Base-by-base conservation (phyloP, 1,139 yeast species). In the Sugiyamaella neomexicana region DNA sequence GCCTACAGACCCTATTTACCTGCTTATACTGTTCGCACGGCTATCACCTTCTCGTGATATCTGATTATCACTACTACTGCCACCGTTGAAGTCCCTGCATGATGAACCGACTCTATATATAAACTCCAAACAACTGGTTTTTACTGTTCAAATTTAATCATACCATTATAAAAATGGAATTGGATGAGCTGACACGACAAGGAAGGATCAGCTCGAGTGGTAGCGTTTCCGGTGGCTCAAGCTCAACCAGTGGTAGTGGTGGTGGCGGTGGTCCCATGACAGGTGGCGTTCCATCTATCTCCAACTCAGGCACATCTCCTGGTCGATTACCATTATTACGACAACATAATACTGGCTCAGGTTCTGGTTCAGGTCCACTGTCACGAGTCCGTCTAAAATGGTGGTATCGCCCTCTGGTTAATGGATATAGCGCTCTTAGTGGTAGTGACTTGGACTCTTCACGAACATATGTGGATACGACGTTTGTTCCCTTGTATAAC, bases 321-420 rank as follows among this genome's bases (percentile, higher is more conserved):
- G 16, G 38, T n/a, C 16, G 13, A 34, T 4, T 34, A 8, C n/a
- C 32, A 36, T 20, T 25, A 13, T 6, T 36, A 32, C 29, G 13
- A 8, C 31, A 20, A 17, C 20, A 12, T n/a, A 15, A 27, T n/a
- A 27, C 12, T 9, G 17, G 20, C 15, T 32, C 38, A 12, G 2
- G 10, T 13, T 29, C 37, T 15, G 16, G 17, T 23, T 41, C 44
- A 20, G 13, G 34, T 4, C 46, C 44, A 9, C 25, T n/a, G 9
- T 29, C 43, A 27, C 31, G 17, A 7, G 31, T 49, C 34, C 46
- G 52, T 38, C 38, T 15, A 12, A 32, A 54, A 15, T 39, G 53
- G 32, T 58, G 60, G 60, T 59, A 58, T 43, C 50, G 51, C 20
- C 49, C 53, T 29, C 46, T 53, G 8, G 55, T 55, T 31, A 47